Evolutionary conservation across 108 stramenopile genomes (phyloP).

Genomic region (Conticribra weissflogii): DNA sequence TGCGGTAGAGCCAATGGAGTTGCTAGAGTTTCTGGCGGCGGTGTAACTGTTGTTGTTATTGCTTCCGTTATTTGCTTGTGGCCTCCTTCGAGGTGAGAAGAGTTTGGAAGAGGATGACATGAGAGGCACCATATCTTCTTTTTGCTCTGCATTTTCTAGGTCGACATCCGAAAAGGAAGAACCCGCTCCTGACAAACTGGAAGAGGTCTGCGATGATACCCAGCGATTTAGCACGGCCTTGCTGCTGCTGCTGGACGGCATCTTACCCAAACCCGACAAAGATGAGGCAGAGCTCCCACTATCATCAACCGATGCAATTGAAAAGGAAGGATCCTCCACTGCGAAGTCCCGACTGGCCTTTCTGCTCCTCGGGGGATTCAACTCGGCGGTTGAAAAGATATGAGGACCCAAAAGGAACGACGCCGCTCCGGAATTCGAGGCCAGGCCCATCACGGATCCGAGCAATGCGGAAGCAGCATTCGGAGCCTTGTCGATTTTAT

Average conservation of each 20-base stretch:
- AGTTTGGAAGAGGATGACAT: neutral
- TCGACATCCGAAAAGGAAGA: constrained; percentile 10
- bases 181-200: neutral
- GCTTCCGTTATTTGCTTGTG: neutral
- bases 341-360: neutral
- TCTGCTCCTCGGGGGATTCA: neutral
- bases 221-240: neutral
- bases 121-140: neutral
- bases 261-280: neutral
- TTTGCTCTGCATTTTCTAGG: constrained; percentile 4
- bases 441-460: constrained; percentile 4
- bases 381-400: constrained; percentile 5
- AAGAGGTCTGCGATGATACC: neutral
- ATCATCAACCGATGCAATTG: neutral
- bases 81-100: neutral
- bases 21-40: neutral
- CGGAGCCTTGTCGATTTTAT: neutral
- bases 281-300: neutral
- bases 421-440: neutral
- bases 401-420: constrained; percentile 16
- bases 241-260: neutral
- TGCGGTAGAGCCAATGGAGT: too few species aligned
- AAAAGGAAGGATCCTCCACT: neutral
- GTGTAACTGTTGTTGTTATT: neutral
- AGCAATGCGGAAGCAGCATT: neutral